A percentile compares a stretch with the other conserved stretches of the same genome.
phyloP scores from a whole-genome alignment of 306 rosid species.

The Prosopis cineraria region DNA sequence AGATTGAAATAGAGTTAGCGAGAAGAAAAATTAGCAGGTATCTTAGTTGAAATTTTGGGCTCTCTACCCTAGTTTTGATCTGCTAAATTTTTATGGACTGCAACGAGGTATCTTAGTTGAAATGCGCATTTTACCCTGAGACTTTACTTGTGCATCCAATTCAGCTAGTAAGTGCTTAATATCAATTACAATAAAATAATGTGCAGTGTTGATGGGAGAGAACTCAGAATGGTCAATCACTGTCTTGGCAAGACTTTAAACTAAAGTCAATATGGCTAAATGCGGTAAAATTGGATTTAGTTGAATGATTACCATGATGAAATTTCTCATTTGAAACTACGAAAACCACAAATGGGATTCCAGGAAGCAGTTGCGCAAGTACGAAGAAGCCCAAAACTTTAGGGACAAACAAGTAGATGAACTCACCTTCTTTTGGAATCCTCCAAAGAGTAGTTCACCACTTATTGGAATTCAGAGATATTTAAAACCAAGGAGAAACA shows the following conservation, averaged over 20 bases:
- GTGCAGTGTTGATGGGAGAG: neutral
- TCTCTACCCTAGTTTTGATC: neutral
- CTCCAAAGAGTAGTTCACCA: constrained; percentile 5
- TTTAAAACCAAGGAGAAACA: neutral
- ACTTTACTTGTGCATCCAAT: neutral
- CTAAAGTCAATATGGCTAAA: neutral
- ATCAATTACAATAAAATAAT: neutral
- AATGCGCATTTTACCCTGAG: neutral
- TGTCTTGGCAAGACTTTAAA: neutral
- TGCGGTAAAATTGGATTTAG: neutral
- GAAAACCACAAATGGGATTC: neutral
- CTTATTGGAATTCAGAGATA: neutral
- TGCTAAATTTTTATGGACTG: neutral
- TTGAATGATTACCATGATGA: neutral
- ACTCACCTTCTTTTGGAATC: neutral
- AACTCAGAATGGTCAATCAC: neutral
- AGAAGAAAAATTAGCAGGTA: constrained; percentile 1
- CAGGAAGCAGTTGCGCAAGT: neutral
- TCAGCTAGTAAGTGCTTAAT: neutral
- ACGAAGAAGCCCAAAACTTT: constrained; percentile 2
- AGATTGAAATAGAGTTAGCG: neutral
- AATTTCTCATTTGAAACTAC: neutral
- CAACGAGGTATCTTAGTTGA: neutral
- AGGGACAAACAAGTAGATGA: neutral
- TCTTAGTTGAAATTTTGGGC: constrained; percentile 9